Percentiles rank a stretch among this genome's conserved stretches.
phyloP scores from a whole-genome alignment of 1,284 basidiomycete species.

The Thelephora terrestris region DNA sequence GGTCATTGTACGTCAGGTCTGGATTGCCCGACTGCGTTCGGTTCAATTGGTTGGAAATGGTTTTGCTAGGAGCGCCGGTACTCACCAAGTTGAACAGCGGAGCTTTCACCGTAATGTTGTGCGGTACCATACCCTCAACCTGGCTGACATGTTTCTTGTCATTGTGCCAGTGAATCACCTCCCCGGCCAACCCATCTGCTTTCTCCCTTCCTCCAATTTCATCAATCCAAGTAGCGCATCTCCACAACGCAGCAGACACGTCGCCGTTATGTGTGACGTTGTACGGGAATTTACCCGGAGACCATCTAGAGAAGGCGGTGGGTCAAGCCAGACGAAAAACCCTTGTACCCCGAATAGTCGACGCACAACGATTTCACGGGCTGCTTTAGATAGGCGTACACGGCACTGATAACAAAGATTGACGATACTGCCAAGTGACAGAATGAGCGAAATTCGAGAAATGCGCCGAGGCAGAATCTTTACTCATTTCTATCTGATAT shows the following conservation, averaged over 20 bases:
- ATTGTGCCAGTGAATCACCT: slow-evolving; percentile 59
- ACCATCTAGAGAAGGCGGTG: slow-evolving; percentile 39
- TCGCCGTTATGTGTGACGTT: slow-evolving; percentile 77
- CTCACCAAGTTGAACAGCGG: slow-evolving; percentile 78
- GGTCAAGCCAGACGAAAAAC: slow-evolving; percentile 10
- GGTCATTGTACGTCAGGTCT: slow-evolving; percentile 64
- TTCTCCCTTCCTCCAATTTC: slow-evolving; percentile 43
- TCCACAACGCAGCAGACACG: slow-evolving; percentile 66
- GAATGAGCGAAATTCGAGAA: neutral
- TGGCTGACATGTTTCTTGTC: slow-evolving; percentile 57
- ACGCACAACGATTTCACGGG: slow-evolving; percentile 80
- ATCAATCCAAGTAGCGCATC: slow-evolving; percentile 67
- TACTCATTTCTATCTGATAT: slow-evolving; percentile 25
- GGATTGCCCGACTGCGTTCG: slow-evolving; percentile 63
- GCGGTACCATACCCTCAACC: slow-evolving; percentile 49
- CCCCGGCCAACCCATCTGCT: slow-evolving; percentile 56
- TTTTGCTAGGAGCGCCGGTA: slow-evolving; percentile 1
- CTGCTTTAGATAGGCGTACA: slow-evolving; percentile 76
- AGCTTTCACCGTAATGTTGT: slow-evolving; percentile 48
- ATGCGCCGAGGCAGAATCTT: neutral
- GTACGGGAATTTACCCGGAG: slow-evolving; percentile 69
- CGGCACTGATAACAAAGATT: slow-evolving; percentile 41
- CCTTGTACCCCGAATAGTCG: neutral
- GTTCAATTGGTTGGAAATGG: neutral
- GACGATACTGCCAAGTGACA: slow-evolving; percentile 1